Evolutionary conservation across 352 stramenopile genomes (phyloP), one percentile per base, ranked within the genome.

Genomic region (Pythium utonaiense): DNA sequence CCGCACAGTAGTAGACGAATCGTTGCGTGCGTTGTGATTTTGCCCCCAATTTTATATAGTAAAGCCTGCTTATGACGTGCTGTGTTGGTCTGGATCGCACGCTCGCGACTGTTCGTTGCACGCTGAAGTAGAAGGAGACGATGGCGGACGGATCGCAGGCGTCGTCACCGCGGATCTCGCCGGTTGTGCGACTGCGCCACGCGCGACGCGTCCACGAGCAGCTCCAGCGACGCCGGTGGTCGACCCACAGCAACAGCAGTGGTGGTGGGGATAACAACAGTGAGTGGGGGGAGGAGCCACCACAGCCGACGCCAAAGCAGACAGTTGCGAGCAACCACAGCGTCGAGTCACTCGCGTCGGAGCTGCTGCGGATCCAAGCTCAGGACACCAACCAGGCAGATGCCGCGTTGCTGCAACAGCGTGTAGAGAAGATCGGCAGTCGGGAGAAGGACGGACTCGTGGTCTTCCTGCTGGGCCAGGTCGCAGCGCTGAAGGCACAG

Each of bases 371-470:
- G 22, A 28, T 58, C 21, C 47, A 12, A 17, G n/a, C 45, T 1
- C 36, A 36, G 19, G 24, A 63, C 22, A 7, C 3, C 5, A 17
- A 63, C 2, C 33, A 49, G 6, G 24, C 42, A 6, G 22, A 27
- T n/a, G 42, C 13, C 14, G 25, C 57, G 3, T 25, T 42, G 10
- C 27, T 65, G 6, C 13, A 51, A 10, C 41, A 52, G 19, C 49
- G 47, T 2, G 31, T 89, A 7, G 50, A 75, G 28, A 87, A 87
- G 61, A 80, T 90, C 41, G 76, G 76, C 3, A 61, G 62, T 3
- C 19, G 53, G 6, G 80, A 90, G 44, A 90, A 90, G 52, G 62
- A 90, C 49, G 66, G 74, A 24, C 48, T 90, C 25, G 51, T 90
- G 1, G 36, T 84, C 50, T 60, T 78, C 53, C 41, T 91, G 19